A percentile compares a stretch with the other conserved stretches of the same genome.
Conservation (phyloP, 805 yeast species). For the Candida argentea region DNA sequence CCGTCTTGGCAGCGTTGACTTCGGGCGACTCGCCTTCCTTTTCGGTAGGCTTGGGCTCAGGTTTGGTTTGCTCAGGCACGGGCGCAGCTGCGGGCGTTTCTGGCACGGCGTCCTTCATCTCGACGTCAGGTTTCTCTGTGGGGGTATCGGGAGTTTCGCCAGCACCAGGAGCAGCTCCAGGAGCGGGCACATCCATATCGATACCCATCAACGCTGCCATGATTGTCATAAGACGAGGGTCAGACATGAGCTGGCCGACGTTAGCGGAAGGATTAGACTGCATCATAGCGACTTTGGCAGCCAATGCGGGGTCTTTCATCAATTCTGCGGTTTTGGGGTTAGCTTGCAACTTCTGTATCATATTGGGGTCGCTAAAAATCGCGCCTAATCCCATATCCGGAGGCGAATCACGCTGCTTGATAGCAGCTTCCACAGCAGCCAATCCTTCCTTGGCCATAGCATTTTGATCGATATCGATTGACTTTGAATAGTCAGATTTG, state of each 20-base stretch:
- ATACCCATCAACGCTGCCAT: conserved; percentile 82
- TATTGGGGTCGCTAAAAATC: conserved; percentile 71
- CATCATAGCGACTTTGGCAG: conserved; percentile 52
- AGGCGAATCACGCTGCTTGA: conserved; percentile 37
- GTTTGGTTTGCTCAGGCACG: too few species aligned
- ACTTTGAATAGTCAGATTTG: conserved; percentile 58
- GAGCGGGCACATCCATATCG: conserved; percentile 47
- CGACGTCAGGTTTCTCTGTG: conserved; percentile 9
- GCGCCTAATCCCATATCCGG: conserved; percentile 72
- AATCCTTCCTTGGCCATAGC: conserved; percentile 84
- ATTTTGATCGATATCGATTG: conserved; percentile 71
- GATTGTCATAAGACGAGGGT: conserved; percentile 81
- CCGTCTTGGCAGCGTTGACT: too few species aligned
- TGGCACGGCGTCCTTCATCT: conserved; percentile 6
- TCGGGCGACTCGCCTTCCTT: too few species aligned
- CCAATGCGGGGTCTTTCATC: conserved; percentile 81
- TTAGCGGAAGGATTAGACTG: conserved; percentile 68
- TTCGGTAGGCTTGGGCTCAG: too few species aligned
- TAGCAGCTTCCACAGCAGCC: conserved; percentile 55
- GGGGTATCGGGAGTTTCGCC: conserved; percentile 2
- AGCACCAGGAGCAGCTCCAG: conserved; percentile 10
- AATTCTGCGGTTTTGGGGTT: conserved; percentile 84
- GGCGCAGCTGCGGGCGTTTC: conserved; percentile 15
- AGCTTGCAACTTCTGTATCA: conserved; percentile 60
- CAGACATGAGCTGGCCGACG: conserved; percentile 60